phyloP scores from a whole-genome alignment of 2,329 filamentous ascomycete species.

The Penicillium nordicum region DNA sequence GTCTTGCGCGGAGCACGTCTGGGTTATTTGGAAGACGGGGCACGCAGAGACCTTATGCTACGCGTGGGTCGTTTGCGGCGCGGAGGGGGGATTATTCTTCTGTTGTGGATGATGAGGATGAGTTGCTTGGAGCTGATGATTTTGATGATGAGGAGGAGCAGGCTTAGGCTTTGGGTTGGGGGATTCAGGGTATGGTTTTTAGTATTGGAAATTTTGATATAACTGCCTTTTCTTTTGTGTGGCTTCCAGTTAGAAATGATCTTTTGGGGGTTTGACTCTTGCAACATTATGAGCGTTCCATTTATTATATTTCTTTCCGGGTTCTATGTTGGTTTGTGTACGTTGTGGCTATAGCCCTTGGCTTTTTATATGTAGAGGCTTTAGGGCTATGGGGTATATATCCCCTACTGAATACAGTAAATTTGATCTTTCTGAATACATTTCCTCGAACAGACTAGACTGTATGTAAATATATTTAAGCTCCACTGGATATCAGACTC shows the following conservation, averaged over 20 bases:
- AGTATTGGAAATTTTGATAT: background rate
- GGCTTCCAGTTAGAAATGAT: background rate
- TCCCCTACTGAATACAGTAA: background rate
- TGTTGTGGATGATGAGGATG: slow-evolving; percentile 91
- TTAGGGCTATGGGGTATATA: background rate
- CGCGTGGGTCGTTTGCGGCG: slow-evolving; percentile 81
- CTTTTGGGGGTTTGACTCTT: slow-evolving; percentile 10
- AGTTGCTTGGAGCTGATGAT: slow-evolving; percentile 80
- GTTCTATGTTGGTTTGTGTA: background rate
- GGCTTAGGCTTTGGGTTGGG: slow-evolving; percentile 18
- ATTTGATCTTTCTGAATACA: background rate
- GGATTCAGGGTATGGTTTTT: background rate
- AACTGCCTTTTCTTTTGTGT: background rate
- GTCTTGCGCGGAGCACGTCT: slow-evolving; percentile 66
- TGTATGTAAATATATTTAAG: background rate
- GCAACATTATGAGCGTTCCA: slow-evolving; percentile 21
- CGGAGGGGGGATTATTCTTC: slow-evolving; percentile 82
- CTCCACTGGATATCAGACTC: background rate
- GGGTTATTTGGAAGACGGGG: slow-evolving; percentile 53
- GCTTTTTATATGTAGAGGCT: background rate
- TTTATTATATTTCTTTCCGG: slow-evolving; percentile 1
- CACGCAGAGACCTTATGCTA: slow-evolving; percentile 68
- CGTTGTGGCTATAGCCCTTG: background rate
- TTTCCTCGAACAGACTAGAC: background rate
- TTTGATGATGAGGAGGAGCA: slow-evolving; percentile 74